Percentiles rank a stretch among this genome's conserved stretches.
Conservation (phyloP, 306 rosid genomes). For the Arachis stenosperma region DNA sequence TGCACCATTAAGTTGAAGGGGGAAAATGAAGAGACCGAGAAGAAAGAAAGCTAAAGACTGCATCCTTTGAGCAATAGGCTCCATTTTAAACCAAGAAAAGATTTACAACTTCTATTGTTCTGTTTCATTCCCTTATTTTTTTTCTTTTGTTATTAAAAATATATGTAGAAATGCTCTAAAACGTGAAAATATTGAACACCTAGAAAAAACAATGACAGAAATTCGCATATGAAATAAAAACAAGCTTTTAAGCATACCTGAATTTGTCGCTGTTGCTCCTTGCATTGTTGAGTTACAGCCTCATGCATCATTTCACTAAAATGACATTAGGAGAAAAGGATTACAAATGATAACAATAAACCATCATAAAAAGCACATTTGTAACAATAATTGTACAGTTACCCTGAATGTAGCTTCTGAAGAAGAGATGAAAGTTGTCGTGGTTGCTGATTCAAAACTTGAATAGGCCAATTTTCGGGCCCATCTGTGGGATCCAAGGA, state of each 20-base stretch:
- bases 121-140: background rate
- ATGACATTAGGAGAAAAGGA: slow-evolving; percentile 32
- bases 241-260: slow-evolving; percentile 57
- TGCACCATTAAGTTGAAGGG: too few relatives aligned
- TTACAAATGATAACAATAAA: slow-evolving; percentile 20
- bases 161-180: slow-evolving; percentile 27
- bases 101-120: slow-evolving; percentile 3
- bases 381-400: slow-evolving; percentile 36
- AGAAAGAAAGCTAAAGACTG: slow-evolving; percentile 11
- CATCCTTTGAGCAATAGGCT: slow-evolving; percentile 21
- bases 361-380: slow-evolving; percentile 13
- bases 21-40: background rate
- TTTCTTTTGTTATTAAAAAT: background rate
- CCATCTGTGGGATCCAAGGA: slow-evolving; percentile 57
- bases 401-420: slow-evolving; percentile 96
- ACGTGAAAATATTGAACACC: slow-evolving; percentile 36
- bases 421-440: slow-evolving; percentile 82
- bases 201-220: slow-evolving; percentile 17
- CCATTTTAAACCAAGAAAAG: slow-evolving; percentile 8
- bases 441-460: slow-evolving; percentile 90
- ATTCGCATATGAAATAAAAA: slow-evolving; percentile 9
- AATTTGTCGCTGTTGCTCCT: slow-evolving; percentile 94
- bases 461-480: slow-evolving; percentile 87
- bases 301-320: slow-evolving; percentile 84
- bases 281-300: slow-evolving; percentile 81